phyloP scores from a whole-genome alignment of 495 filamentous ascomycete species.

The Hypoxylon fuscum region DNA sequence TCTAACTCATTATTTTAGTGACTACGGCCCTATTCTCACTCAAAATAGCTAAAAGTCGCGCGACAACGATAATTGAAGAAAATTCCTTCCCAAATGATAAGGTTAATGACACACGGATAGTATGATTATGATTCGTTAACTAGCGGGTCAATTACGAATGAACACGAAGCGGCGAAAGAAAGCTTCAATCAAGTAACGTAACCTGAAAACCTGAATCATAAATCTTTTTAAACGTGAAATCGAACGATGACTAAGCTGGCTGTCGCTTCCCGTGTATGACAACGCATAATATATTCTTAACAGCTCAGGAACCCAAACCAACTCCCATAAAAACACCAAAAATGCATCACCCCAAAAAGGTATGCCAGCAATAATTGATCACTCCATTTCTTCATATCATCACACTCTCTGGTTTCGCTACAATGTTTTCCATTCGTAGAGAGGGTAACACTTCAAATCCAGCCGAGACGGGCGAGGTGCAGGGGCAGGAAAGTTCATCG shows the following conservation, averaged over 20 bases:
- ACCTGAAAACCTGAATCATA: no score
- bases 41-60: no score
- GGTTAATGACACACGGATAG: neutral
- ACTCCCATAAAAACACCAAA: slow-evolving; percentile 20
- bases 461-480: slow-evolving; percentile 18
- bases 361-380: slow-evolving; percentile 2
- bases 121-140: neutral
- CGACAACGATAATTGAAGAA: no score
- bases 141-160: neutral
- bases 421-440: neutral
- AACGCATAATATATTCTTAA: no score
- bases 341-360: neutral
- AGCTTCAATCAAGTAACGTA: slow-evolving; percentile 11
- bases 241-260: slow-evolving; percentile 30
- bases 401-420: neutral
- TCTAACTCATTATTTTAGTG: no score
- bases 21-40: no score
- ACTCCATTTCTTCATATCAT: neutral
- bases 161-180: slow-evolving; percentile 17
- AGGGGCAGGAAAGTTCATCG: slow-evolving; percentile 28
- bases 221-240: slow-evolving; percentile 22
- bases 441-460: slow-evolving; percentile 1
- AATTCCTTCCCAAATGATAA: slow-evolving; percentile 1
- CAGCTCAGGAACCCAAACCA: no score
- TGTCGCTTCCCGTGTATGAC: neutral